Evolutionary conservation across 2,329 filamentous ascomycete species (phyloP).

Genomic region (Talaromyces atroroseus): DNA sequence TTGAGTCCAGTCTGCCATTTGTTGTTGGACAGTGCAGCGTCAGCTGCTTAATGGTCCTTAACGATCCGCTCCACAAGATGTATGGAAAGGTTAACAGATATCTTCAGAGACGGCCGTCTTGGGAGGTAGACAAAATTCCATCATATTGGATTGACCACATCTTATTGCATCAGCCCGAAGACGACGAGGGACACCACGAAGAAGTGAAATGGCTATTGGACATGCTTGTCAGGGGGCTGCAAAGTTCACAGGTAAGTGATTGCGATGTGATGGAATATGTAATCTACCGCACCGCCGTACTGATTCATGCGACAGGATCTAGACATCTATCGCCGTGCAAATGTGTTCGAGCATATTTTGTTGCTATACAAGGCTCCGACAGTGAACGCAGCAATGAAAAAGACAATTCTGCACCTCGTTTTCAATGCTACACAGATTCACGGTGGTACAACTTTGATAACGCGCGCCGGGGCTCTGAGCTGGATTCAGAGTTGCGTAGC

Average conservation of each 20-base stretch:
- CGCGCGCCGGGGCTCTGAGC: conserved; percentile 65
- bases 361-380: conserved; percentile 64
- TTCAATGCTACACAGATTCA: conserved; percentile 63
- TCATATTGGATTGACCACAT: conserved; percentile 63
- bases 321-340: conserved; percentile 49
- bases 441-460: conserved; percentile 75
- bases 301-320: conserved; percentile 32
- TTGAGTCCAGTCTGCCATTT: conserved; percentile 60
- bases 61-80: conserved; percentile 71
- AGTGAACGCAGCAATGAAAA: conserved; percentile 54
- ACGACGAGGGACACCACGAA: conserved; percentile 66
- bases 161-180: conserved; percentile 65
- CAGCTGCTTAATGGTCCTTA: conserved; percentile 63
- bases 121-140: conserved; percentile 57
- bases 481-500: conserved; percentile 65
- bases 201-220: conserved; percentile 71
- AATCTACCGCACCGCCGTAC: not conserved
- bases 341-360: conserved; percentile 70
- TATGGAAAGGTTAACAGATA: conserved; percentile 85
- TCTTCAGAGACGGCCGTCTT: conserved; percentile 69
- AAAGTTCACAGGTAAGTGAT: conserved; percentile 48
- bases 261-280: not conserved
- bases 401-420: conserved; percentile 57
- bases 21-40: conserved; percentile 70
- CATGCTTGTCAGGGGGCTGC: conserved; percentile 62